Evolutionary conservation across 2,329 filamentous ascomycete species (phyloP), one percentile per base, ranked within the genome.

Genomic region (Didymellaceae sp.): DNA sequence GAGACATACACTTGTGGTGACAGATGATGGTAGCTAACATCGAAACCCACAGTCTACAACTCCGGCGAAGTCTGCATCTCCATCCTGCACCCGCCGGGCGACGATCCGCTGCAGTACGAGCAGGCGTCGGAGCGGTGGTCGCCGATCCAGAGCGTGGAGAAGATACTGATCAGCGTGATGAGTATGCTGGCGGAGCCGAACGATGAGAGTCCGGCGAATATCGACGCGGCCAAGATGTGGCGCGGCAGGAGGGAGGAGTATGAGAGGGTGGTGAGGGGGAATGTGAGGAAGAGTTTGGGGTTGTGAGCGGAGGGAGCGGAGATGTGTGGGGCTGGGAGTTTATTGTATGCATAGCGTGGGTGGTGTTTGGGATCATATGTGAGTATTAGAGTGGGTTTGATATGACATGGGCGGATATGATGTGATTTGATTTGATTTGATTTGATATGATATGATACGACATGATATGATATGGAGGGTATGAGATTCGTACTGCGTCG

Each of bases 41-140:
- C 9, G 4, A 4, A 2, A n/a, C n/a, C n/a, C 21, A 14, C 13
- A 85, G 84, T 99, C 71, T 97, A 97, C 77, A 78, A 84, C 6
- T 86, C 84, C 68, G 94, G 94, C 66, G 85, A 88, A 59, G 90
- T 99, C 50, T 99, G 94, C 81, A 97, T 99, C 73, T 95, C 90
- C 33, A 99, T 99, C 76, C 82, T 99, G 32, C 94, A 99, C 74
- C 90, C 93, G 10, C 93, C 94, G 4, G 92, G 90, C 76, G 92
- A 97, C 68, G 94, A 99, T 70, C 86, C 90, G 69, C 94, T 89
- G 75, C 93, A 93, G 44, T 99, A 99, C 78, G 94, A 99, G 75
- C 83, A 84, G 20, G 92, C 91, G 13, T 82, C 85, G 22, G 94
- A 99, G 80, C 86, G 94, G 54, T 99, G 94, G 94, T 89, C 84